Base-by-base conservation (phyloP, 2,329 filamentous ascomycete species). In the Monosporascus ibericus region DNA sequence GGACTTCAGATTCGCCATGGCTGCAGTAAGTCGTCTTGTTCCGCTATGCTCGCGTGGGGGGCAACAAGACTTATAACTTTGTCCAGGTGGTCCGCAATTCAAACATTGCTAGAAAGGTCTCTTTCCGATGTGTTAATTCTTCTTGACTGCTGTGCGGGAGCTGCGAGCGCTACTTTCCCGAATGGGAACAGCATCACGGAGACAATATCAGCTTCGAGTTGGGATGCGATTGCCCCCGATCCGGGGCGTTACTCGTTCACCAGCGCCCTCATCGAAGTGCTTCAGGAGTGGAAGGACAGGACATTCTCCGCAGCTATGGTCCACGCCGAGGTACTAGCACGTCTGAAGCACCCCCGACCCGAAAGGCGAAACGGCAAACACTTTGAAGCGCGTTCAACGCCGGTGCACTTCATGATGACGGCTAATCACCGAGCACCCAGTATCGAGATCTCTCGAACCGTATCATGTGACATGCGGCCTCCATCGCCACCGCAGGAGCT, bases 331-430 rank as follows among this genome's bases (percentile, higher is more conserved):
- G 72, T 83, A 8, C 70, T 84, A 17, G 80, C 80, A n/a, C 77
- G 80, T 3, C 63, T 84, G 2, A 84, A 83, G 59, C 80, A 83
- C 55, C 80, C 80, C 5, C 70, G 80, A 7, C 80, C 79, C 20
- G 77, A 81, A 57, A 73, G 76, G 52, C 75, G 79, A 58, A 81
- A 83, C 56, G 80, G 80, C 49, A 79, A 76, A 64, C 73, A 76
- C 18, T 80, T 81, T 47, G 80, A 83, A 60, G 77, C 78, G 37
- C 74, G 80, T 39, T 80, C 79, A 2, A 83, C 80, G 0, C 80
- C 80, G 0, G 78, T 83, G 5, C 80, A 84, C 58, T 82, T 82
- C 59, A 83, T 83, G 77, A 82, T 82, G 79, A 83, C 80, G 2
- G 73, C 78, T 18, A 81, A 83, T 53, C 79, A 82, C 61, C 79